A percentile compares a stretch with the other conserved stretches of the same genome.
Evolutionary conservation across 2,329 filamentous ascomycete species (phyloP).

Genomic region (Fusarium foetens): DNA sequence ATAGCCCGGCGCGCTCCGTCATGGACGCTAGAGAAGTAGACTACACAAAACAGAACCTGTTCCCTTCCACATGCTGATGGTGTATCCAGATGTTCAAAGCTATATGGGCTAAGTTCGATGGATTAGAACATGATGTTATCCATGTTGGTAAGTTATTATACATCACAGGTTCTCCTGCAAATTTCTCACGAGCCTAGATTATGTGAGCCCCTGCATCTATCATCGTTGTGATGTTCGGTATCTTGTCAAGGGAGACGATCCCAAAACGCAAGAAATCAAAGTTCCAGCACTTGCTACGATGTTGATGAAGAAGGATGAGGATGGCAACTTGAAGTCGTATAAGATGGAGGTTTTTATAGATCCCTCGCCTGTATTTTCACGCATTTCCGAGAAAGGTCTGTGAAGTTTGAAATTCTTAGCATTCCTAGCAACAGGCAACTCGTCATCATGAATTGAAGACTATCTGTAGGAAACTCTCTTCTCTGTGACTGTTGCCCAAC

Average conservation of each 20-base stretch:
- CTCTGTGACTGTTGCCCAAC: constrained; percentile 22
- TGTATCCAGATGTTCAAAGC: background rate
- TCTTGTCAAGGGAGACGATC: constrained; percentile 5
- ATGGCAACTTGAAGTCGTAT: background rate
- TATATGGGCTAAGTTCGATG: constrained; percentile 4
- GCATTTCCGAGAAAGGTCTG: constrained; percentile 3
- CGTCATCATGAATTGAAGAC: background rate
- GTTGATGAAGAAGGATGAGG: background rate
- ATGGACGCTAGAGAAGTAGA: background rate
- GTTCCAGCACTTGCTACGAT: background rate
- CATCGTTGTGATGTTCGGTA: constrained; percentile 10
- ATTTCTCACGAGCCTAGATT: background rate
- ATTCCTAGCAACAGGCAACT: background rate
- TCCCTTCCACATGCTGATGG: background rate
- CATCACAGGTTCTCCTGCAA: rapidly evolving
- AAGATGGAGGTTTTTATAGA: constrained; percentile 3
- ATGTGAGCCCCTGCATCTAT: constrained; percentile 4
- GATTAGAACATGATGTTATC: constrained; percentile 1
- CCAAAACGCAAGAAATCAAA: background rate
- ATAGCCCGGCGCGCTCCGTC: background rate
- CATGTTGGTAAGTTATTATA: background rate
- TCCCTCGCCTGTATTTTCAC: background rate
- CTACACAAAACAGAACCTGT: background rate
- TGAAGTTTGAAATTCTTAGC: background rate
- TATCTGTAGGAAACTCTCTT: background rate